Evolutionary conservation across 352 stramenopile species (phyloP), one percentile per base, ranked within the genome.

Genomic region (Globisporangium paddicum): DNA sequence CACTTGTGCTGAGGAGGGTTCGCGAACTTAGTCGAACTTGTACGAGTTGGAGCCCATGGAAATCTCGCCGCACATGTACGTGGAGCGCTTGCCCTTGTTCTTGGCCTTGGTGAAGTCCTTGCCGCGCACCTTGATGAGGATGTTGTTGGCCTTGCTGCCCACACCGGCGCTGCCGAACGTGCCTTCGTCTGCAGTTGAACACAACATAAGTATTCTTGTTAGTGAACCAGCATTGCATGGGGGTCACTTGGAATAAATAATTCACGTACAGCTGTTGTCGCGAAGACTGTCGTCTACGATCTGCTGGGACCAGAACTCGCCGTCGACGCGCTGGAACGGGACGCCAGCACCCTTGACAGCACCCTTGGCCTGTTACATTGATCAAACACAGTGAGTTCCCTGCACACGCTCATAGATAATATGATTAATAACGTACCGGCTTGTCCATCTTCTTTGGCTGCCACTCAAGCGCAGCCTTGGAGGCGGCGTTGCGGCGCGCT

Each of bases 51-150:
- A 97, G 5, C 68, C 87, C 80, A 98, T 92, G 50, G 85, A 89
- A 64, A 99, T 98, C 44, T 79, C 68, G 41, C 96, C 96, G 48
- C 95, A 97, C 72, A 96, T 90, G 81, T 99, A 99, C 57, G 79
- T 97, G 46, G 94, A 93, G 55, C 97, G 86, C 86, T 99, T 99
- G 75, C 98, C 96, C 79, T 99, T 99, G 62, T 98, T 99, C 82
- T 99, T 99, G 66, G 99, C 98, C 61, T 98, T 96, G 48, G 96
- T 96, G 70, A 99, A 99, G 73, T 99, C 96, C 77, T 99, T 99
- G 40, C 98, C 98, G 60, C 96, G 87, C 48, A 99, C 96, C 62
- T 98, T 96, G 54, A 99, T 73, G 34, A 99, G 81, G 57, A 98
- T 97, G 68, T 98, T 94, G 73, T 95, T 98, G 32, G 98, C 97